phyloP scores from a whole-genome alignment of 179 eudicot species.

The Silene coronaria region DNA sequence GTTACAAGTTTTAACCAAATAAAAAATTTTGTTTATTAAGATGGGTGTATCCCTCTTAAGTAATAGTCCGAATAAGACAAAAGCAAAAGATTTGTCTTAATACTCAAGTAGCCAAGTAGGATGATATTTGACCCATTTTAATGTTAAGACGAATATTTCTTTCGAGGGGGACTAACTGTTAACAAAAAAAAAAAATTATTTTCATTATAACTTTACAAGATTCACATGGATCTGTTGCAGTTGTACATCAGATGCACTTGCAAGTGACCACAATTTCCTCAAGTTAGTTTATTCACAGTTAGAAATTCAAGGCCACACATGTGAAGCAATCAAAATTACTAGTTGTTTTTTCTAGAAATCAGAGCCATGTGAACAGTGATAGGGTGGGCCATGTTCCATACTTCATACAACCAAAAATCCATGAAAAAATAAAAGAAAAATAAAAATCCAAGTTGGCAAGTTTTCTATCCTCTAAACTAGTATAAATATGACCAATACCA shows the following conservation, averaged over 20 bases:
- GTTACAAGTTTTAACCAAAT: too few relatives aligned
- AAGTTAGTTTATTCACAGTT: constrained; percentile 10
- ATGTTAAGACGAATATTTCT: too few relatives aligned
- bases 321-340: not conserved
- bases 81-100: too few relatives aligned
- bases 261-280: constrained; percentile 17
- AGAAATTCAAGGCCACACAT: constrained; percentile 19
- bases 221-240: constrained; percentile 21
- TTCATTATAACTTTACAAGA: not conserved
- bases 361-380: constrained; percentile 22
- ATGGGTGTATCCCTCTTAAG: too few relatives aligned
- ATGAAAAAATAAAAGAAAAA: not conserved
- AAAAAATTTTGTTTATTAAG: too few relatives aligned
- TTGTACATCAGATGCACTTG: constrained; percentile 15
- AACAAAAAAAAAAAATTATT: too few relatives aligned
- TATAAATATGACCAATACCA: constrained; percentile 23
- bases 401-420: not conserved
- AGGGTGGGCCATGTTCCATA: constrained; percentile 24
- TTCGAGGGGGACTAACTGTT: too few relatives aligned
- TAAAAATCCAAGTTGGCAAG: constrained; percentile 12
- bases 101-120: too few relatives aligned
- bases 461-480: not conserved
- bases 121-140: too few relatives aligned
- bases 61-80: too few relatives aligned
- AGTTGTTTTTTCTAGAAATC: constrained; percentile 15